These are phyloP conservation scores for Termitomyces sp. DNA, from an alignment of 1,284 basidiomycete species.

Conservation along the genomic window DNA sequence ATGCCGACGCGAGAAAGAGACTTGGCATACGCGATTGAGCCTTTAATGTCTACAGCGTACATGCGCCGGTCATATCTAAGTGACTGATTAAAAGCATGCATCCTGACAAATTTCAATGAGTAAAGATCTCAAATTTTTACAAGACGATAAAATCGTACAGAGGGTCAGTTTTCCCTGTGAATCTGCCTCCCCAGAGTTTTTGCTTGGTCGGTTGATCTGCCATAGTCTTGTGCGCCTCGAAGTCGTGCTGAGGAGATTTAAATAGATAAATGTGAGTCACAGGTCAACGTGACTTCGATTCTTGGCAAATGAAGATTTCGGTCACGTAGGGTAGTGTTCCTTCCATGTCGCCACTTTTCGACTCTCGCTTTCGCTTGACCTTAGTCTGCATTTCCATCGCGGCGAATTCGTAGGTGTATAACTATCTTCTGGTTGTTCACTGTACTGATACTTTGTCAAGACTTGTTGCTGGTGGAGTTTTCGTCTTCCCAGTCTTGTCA, in stretches of 20 bases:
- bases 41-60: conserved; percentile 88
- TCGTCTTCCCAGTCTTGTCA: conserved; percentile 70
- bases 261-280: not conserved
- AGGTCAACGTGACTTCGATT: not conserved
- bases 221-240: not conserved
- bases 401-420: conserved; percentile 53
- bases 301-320: not conserved
- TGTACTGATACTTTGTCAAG: conserved; percentile 28
- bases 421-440: not conserved
- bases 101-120: conserved; percentile 41
- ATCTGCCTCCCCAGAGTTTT: conserved; percentile 86
- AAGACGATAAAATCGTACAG: conserved; percentile 46
- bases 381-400: conserved; percentile 40
- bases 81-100: conserved; percentile 96
- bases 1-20: conserved; percentile 79
- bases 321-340: not conserved
- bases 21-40: conserved; percentile 95
- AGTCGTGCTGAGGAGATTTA: not conserved
- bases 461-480: conserved; percentile 67
- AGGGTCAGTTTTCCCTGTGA: conserved; percentile 85
- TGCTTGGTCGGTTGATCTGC: conserved; percentile 52
- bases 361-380: conserved; percentile 5
- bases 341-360: not conserved
- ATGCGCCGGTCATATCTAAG: conserved; percentile 93
- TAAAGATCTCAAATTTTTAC: not conserved